These are phyloP conservation scores for Russula emetica DNA, from an alignment of 768 basidiomycete species.

Conservation along the genomic window DNA sequence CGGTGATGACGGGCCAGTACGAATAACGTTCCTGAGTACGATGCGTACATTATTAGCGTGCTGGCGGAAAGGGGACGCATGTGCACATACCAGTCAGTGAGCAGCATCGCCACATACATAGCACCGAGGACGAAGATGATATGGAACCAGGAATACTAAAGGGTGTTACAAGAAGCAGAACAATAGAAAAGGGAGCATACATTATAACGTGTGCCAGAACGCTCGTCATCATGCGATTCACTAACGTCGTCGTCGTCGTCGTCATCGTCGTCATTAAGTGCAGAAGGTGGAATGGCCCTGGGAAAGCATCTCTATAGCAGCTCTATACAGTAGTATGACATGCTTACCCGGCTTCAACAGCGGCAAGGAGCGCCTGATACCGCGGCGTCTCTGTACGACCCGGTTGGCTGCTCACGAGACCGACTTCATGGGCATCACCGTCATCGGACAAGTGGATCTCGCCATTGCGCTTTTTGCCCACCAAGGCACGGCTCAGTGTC, in stretches of 20 bases:
- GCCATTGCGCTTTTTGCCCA: conserved; percentile 65
- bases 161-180: conserved; percentile 8
- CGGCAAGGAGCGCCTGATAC: conserved; percentile 91
- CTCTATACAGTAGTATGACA: conserved; percentile 5
- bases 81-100: conserved; percentile 87
- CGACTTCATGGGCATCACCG: conserved; percentile 60
- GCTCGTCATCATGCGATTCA: conserved; percentile 87
- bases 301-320: background rate
- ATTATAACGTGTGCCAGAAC: conserved; percentile 90
- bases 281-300: conserved; percentile 91
- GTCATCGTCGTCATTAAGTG: conserved; percentile 65
- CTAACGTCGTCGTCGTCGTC: conserved; percentile 71
- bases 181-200: conserved; percentile 43
- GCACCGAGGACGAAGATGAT: conserved; percentile 92
- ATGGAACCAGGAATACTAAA: conserved; percentile 98
- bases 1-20: conserved; percentile 39
- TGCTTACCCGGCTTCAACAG: conserved; percentile 88
- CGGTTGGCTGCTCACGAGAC: conserved; percentile 80
- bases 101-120: conserved; percentile 96
- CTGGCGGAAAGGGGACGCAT: conserved; percentile 11
- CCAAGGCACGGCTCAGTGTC: conserved; percentile 88
- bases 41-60: background rate
- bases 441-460: conserved; percentile 57
- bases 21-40: conserved; percentile 65
- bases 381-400: conserved; percentile 78